Conservation (phyloP, 2,329 filamentous ascomycete genomes). For the Exophiala sideris region DNA sequence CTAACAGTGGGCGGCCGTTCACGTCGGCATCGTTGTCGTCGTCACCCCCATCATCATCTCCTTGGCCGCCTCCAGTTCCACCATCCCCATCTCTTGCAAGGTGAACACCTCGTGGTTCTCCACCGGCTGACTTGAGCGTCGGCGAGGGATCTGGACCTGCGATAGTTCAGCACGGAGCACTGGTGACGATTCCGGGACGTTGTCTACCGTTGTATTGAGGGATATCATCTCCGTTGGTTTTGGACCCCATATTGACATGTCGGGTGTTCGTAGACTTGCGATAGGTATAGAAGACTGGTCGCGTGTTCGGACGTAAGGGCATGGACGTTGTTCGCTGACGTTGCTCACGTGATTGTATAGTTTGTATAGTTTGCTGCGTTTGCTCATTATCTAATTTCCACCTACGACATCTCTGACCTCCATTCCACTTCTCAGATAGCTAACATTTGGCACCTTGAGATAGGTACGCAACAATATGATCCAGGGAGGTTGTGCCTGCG, state of each 20-base stretch:
- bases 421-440: too few relatives aligned
- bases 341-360: too few relatives aligned
- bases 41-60: slow-evolving; percentile 31
- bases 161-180: slow-evolving; percentile 24
- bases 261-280: too few relatives aligned
- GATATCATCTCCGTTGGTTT: slow-evolving; percentile 38
- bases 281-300: too few relatives aligned
- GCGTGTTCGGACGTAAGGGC: too few relatives aligned
- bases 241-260: slow-evolving; percentile 39
- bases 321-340: too few relatives aligned
- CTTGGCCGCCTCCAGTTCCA: slow-evolving; percentile 36
- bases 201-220: slow-evolving; percentile 34
- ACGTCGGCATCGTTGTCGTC: slow-evolving; percentile 31
- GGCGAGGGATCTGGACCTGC: slow-evolving; percentile 26
- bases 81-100: slow-evolving; percentile 44
- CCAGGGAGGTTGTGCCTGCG: slow-evolving; percentile 25
- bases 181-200: not conserved
- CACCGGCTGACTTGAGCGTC: slow-evolving; percentile 31
- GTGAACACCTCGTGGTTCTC: slow-evolving; percentile 43
- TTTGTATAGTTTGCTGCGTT: too few relatives aligned
- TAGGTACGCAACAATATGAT: slow-evolving; percentile 13
- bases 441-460: not conserved
- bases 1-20: slow-evolving; percentile 24
- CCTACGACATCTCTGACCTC: too few relatives aligned
- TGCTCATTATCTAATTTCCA: too few relatives aligned